Evolutionary conservation across 768 basidiomycete species (phyloP).

Genomic region (Suillus weaverae): DNA sequence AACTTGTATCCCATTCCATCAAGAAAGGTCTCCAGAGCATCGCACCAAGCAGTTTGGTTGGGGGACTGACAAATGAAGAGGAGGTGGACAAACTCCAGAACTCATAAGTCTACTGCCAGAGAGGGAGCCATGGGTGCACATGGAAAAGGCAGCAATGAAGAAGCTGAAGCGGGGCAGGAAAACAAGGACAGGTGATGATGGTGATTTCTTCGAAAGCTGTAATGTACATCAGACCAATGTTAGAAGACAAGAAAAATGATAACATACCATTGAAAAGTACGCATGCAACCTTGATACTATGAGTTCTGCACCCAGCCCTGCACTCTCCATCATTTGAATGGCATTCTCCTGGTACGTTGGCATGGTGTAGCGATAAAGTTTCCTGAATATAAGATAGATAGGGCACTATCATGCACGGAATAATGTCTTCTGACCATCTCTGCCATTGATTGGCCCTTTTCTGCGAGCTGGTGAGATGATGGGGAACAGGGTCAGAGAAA

Average conservation of each 20-base stretch:
- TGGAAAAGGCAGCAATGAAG: conserved; percentile 26
- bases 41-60: conserved; percentile 30
- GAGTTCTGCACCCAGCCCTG: neutral
- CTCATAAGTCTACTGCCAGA: conserved; percentile 32
- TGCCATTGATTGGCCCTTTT: conserved; percentile 5
- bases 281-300: conserved; percentile 2
- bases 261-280: conserved; percentile 7
- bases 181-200: conserved; percentile 4
- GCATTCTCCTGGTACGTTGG: neutral
- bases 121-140: conserved; percentile 30
- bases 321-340: neutral
- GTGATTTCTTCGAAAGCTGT: conserved; percentile 2
- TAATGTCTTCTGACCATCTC: neutral
- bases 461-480: neutral
- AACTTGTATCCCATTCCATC: conserved; percentile 23
- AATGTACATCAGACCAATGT: neutral
- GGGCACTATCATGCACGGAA: neutral
- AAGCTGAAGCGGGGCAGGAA: conserved; percentile 23
- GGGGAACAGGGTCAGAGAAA: neutral
- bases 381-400: neutral
- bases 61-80: conserved; percentile 29
- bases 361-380: neutral
- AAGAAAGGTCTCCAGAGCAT: conserved; percentile 27
- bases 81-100: conserved; percentile 28
- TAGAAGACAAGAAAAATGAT: neutral